A percentile compares a stretch with the other conserved stretches of the same genome.
Conservation (phyloP, 768 basidiomycete species). For the Mycena olivaceomarginata region DNA sequence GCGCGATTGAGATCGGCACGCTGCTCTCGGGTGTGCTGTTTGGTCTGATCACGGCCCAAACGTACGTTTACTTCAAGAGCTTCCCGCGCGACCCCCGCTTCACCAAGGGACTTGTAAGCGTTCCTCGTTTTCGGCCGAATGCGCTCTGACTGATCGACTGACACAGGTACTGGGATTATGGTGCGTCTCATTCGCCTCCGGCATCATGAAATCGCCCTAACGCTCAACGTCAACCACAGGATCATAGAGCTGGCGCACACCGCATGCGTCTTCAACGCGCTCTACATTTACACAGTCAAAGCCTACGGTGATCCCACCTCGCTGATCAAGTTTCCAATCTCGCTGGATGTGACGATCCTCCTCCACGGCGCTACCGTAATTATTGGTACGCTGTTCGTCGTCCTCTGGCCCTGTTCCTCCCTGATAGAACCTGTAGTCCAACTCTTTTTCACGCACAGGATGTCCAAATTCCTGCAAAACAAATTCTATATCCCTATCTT, state of each 20-base stretch:
- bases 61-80: constrained; percentile 29
- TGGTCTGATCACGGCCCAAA: constrained; percentile 31
- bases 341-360: constrained; percentile 25
- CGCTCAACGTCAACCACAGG: background rate
- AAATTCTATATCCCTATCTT: background rate
- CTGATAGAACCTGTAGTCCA: constrained; percentile 7
- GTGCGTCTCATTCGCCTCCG: background rate
- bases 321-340: constrained; percentile 15
- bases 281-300: constrained; percentile 24
- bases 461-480: constrained; percentile 14
- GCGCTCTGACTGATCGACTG: background rate
- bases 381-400: background rate
- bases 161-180: constrained; percentile 3
- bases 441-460: constrained; percentile 29
- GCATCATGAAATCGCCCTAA: too few species aligned
- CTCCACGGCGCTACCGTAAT: constrained; percentile 29
- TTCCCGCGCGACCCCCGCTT: constrained; percentile 16
- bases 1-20: constrained; percentile 29
- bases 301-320: constrained; percentile 14
- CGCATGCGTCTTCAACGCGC: constrained; percentile 29
- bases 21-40: constrained; percentile 30
- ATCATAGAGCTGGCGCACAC: constrained; percentile 25
- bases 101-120: constrained; percentile 5
- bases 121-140: background rate
- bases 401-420: background rate